Percentiles rank a stretch among this genome's conserved stretches.
phyloP scores from a whole-genome alignment of 805 yeast species.

The Kodamaea sagamina region DNA sequence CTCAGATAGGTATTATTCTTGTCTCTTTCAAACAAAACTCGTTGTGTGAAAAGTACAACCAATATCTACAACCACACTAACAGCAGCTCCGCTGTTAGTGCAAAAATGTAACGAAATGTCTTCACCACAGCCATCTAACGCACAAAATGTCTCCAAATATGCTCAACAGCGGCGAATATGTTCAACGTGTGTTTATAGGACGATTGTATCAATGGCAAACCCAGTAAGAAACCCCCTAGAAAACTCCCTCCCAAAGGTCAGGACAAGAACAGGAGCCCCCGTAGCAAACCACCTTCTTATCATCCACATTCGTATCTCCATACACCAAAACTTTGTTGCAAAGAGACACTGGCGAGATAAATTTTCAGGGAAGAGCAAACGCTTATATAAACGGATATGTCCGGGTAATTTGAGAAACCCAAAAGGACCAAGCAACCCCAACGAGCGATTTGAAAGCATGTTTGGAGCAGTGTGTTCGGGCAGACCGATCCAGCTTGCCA shows the following conservation, averaged over 20 bases:
- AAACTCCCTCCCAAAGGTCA: constrained; percentile 4
- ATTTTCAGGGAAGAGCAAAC: not conserved
- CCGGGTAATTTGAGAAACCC: constrained; percentile 11
- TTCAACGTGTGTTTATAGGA: constrained; percentile 67
- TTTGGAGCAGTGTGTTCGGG: constrained; percentile 80
- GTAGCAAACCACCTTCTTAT: constrained; percentile 18
- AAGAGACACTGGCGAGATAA: constrained; percentile 5
- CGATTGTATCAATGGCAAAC: constrained; percentile 53
- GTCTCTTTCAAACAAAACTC: no score
- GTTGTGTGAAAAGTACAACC: no score
- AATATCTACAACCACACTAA: not conserved
- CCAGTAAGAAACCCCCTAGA: constrained; percentile 8
- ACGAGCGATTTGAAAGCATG: constrained; percentile 37
- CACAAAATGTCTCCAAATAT: constrained; percentile 23
- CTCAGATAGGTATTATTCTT: no score
- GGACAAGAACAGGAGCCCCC: constrained; percentile 9
- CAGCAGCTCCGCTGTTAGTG: not conserved
- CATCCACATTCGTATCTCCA: constrained; percentile 19
- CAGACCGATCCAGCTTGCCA: constrained; percentile 56
- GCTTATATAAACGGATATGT: not conserved
- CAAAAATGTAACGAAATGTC: constrained; percentile 64
- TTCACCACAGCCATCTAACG: constrained; percentile 78
- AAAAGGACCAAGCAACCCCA: not conserved
- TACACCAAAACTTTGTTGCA: constrained; percentile 13
- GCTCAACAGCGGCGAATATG: constrained; percentile 80